phyloP scores from a whole-genome alignment of 108 stramenopile genomes.

The Fragilariopsis cylindrus region DNA sequence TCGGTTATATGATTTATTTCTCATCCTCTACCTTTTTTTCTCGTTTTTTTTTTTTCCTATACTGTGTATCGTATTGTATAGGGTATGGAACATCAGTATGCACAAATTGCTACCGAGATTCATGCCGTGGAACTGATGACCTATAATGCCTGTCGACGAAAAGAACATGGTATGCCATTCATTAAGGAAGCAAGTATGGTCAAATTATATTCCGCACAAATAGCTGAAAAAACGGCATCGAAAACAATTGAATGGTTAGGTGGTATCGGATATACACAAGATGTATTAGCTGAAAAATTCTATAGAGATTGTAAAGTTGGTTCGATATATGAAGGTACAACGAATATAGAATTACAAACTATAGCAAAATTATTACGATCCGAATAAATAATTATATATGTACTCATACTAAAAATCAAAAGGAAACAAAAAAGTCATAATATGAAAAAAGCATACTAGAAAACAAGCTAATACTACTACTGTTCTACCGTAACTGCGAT shows the following conservation, averaged over 20 bases:
- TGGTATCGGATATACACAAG: conserved; percentile 92
- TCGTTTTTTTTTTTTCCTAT: neutral
- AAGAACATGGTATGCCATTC: conserved; percentile 87
- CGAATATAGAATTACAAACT: conserved; percentile 61
- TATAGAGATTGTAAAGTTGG: conserved; percentile 97
- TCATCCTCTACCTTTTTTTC: neutral
- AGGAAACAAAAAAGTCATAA: no score
- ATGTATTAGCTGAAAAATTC: conserved; percentile 91
- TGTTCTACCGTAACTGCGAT: no score
- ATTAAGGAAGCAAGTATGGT: conserved; percentile 96
- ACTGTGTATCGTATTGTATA: conserved; percentile 11
- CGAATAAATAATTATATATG: conserved; percentile 18
- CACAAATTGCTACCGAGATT: conserved; percentile 92
- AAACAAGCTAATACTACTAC: no score
- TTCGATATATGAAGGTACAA: conserved; percentile 94
- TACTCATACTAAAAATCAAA: no score
- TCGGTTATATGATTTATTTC: neutral
- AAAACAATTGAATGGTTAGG: conserved; percentile 92
- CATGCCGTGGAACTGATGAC: conserved; percentile 89
- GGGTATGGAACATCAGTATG: conserved; percentile 96
- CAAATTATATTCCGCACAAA: conserved; percentile 88
- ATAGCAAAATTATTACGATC: conserved; percentile 49
- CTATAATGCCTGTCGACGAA: conserved; percentile 93
- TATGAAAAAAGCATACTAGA: no score
- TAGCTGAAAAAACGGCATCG: conserved; percentile 86